Evolutionary conservation across 2,329 filamentous ascomycete species (phyloP).

Genomic region (Trichoderma arundinaceum): DNA sequence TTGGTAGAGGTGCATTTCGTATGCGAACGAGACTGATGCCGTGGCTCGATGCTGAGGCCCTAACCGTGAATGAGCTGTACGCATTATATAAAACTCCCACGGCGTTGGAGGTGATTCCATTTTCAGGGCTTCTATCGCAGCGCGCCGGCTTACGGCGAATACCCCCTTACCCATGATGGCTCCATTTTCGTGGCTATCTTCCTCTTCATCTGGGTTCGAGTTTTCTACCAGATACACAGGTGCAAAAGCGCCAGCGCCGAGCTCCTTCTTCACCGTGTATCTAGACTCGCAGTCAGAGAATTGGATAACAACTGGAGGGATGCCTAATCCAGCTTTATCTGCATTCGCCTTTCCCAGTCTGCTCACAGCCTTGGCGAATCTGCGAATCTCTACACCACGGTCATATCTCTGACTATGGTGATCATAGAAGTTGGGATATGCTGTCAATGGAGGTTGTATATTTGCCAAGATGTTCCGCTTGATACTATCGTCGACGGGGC

Average conservation of each 20-base stretch:
- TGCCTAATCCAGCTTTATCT: slow-evolving; percentile 65
- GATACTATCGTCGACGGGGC: slow-evolving; percentile 81
- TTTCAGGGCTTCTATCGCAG: slow-evolving; percentile 81
- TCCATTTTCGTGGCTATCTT: slow-evolving; percentile 53
- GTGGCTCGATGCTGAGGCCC: slow-evolving; percentile 72
- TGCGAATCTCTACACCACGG: slow-evolving; percentile 77
- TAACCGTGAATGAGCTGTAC: slow-evolving; percentile 77
- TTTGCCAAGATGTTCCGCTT: slow-evolving; percentile 76
- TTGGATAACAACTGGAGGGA: slow-evolving; percentile 67
- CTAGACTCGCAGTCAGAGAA: slow-evolving; percentile 68
- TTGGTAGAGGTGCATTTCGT: slow-evolving; percentile 89
- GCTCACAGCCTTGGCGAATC: slow-evolving; percentile 71
- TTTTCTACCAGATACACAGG: slow-evolving; percentile 92
- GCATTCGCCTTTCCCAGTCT: slow-evolving; percentile 62
- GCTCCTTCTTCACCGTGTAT: slow-evolving; percentile 82
- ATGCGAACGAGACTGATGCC: slow-evolving; percentile 79
- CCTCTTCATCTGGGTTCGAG: slow-evolving; percentile 57
- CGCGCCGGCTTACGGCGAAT: slow-evolving; percentile 62
- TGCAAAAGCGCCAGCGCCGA: slow-evolving; percentile 92
- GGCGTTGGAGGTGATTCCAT: slow-evolving; percentile 87
- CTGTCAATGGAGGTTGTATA: slow-evolving; percentile 72
- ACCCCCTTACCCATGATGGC: slow-evolving; percentile 66
- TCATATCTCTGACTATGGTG: slow-evolving; percentile 68
- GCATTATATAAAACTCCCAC: slow-evolving; percentile 98
- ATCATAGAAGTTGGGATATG: slow-evolving; percentile 81